Conservation (phyloP, 768 basidiomycete genomes). For the Tylopilus cervinicoccineus region DNA sequence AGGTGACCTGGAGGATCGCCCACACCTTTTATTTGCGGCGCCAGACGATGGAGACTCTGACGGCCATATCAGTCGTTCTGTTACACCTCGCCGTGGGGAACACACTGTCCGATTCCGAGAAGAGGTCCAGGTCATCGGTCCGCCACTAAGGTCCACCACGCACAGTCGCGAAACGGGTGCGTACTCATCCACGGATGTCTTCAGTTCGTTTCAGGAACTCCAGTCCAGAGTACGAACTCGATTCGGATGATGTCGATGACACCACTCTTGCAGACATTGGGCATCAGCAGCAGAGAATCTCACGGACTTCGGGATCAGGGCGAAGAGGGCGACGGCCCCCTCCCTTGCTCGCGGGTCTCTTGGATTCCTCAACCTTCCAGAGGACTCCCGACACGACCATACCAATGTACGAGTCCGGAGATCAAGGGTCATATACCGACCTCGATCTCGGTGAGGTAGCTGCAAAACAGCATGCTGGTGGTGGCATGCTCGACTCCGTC, state of each 20-base stretch:
- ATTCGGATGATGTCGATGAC: conserved; percentile 78
- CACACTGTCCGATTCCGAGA: conserved; percentile 64
- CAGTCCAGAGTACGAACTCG: conserved; percentile 72
- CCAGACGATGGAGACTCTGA: conserved; percentile 55
- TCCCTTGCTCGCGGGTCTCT: conserved; percentile 77
- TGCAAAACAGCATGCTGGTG: conserved; percentile 61
- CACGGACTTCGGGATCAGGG: conserved; percentile 27
- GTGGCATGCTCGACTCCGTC: conserved; percentile 73
- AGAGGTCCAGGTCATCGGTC: conserved; percentile 63
- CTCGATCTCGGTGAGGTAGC: conserved; percentile 69
- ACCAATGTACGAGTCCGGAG: conserved; percentile 39
- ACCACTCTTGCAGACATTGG: conserved; percentile 29
- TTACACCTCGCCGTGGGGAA: conserved; percentile 34
- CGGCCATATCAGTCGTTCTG: conserved; percentile 30
- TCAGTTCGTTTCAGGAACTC: conserved; percentile 9
- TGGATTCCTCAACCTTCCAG: conserved; percentile 58
- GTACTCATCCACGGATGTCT: conserved; percentile 33
- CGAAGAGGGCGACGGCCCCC: conserved; percentile 51
- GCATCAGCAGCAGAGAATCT: conserved; percentile 23
- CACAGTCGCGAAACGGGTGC: conserved; percentile 79
- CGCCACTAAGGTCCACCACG: conserved; percentile 65
- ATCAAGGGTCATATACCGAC: conserved; percentile 24
- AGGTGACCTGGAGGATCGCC: conserved; percentile 17
- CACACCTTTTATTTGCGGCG: conserved; percentile 48
- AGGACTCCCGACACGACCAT: conserved; percentile 55